These are phyloP conservation scores for Lachnellula willkommii DNA, from an alignment of 2,329 filamentous ascomycete species.

Conservation along the genomic window DNA sequence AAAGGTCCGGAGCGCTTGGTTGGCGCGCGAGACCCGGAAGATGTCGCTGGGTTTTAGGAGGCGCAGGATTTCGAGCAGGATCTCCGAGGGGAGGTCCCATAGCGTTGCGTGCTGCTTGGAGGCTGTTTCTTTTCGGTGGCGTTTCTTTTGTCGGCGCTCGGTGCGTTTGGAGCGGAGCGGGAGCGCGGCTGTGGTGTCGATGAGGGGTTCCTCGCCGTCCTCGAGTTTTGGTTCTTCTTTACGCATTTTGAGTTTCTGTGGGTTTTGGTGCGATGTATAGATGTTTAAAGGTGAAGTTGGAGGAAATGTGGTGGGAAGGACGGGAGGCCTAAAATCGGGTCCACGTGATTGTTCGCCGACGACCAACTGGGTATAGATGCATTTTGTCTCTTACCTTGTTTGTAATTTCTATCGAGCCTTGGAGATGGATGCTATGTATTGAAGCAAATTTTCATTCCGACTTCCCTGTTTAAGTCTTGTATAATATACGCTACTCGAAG, in stretches of 20 bases:
- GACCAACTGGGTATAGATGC: too few species aligned
- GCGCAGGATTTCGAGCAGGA: constrained; percentile 44
- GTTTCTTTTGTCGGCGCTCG: constrained; percentile 41
- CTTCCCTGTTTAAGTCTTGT: too few species aligned
- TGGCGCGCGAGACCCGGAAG: constrained; percentile 40
- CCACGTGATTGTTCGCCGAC: too few species aligned
- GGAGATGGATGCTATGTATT: too few species aligned
- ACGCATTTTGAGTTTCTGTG: background rate
- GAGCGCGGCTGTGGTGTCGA: constrained; percentile 45
- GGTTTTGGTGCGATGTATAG: too few species aligned
- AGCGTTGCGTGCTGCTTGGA: constrained; percentile 33
- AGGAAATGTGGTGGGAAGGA: too few species aligned
- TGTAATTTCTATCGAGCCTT: too few species aligned
- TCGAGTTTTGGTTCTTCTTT: constrained; percentile 20
- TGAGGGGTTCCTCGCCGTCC: constrained; percentile 36
- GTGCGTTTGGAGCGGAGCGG: constrained; percentile 48
- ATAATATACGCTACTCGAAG: too few species aligned
- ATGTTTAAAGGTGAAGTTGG: too few species aligned
- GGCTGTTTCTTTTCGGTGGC: constrained; percentile 37
- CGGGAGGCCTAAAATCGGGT: too few species aligned
- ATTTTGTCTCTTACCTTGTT: too few species aligned
- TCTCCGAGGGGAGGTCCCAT: constrained; percentile 47
- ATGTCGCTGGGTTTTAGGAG: constrained; percentile 47
- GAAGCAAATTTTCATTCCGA: too few species aligned
- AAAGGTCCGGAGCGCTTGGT: constrained; percentile 38